A percentile compares a stretch with the other conserved stretches of the same genome.
Conservation (phyloP, 1,284 basidiomycete genomes). For the Apiotrichum akiyoshidainum region DNA sequence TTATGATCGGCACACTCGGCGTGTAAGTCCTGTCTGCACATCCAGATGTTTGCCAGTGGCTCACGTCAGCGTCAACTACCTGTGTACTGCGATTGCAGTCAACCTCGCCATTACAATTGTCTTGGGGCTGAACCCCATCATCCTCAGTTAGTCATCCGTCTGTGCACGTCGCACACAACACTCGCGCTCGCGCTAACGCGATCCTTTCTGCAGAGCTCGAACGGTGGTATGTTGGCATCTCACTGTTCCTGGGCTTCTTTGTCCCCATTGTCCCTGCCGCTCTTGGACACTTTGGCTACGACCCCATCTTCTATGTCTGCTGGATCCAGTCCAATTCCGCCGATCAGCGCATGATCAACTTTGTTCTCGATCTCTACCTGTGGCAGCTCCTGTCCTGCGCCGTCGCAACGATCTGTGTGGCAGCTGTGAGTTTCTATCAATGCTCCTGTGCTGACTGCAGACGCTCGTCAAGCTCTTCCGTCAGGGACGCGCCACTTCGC, state of each 20-base stretch:
- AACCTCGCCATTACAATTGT: conserved; percentile 38
- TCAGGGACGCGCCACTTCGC: conserved; percentile 29
- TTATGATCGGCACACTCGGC: conserved; percentile 30
- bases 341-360: conserved; percentile 18
- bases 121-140: conserved; percentile 33
- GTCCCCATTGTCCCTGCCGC: conserved; percentile 24
- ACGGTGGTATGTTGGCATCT: conserved; percentile 24
- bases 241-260: conserved; percentile 19
- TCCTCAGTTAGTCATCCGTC: conserved; percentile 23
- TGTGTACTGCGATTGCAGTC: conserved; percentile 39
- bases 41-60: background rate
- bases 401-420: conserved; percentile 27
- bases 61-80: conserved; percentile 33
- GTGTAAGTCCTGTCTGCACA: conserved; percentile 22
- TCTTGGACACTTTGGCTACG: conserved; percentile 26
- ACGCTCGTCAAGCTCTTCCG: conserved; percentile 31
- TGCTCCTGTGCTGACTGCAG: conserved; percentile 11
- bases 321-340: conserved; percentile 17
- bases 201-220: conserved; percentile 14
- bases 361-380: conserved; percentile 37
- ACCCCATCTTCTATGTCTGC: conserved; percentile 19
- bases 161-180: background rate
- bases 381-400: conserved; percentile 36
- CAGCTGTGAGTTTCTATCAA: conserved; percentile 19
- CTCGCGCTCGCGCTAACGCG: background rate